phyloP scores from a whole-genome alignment of 2,329 filamentous ascomycete genomes.

The Bipolaris oryzae region DNA sequence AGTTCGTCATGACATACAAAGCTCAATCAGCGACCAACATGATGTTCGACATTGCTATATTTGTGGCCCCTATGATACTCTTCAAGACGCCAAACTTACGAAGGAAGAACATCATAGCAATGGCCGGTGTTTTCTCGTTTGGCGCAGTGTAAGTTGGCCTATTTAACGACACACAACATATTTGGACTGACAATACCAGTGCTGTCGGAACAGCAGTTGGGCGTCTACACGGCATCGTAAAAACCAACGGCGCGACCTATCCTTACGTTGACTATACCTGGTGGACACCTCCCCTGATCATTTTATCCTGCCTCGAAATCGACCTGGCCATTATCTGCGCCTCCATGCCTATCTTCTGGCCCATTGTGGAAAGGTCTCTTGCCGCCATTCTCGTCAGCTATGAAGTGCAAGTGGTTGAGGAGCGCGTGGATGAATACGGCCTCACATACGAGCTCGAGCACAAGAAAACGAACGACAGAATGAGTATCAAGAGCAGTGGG shows the following conservation, averaged over 20 bases:
- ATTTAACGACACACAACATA: too few relatives aligned
- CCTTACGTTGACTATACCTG: conserved; percentile 45
- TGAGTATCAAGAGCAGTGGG: conserved; percentile 34
- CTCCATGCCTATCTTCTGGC: conserved; percentile 47
- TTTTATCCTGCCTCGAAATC: conserved; percentile 43
- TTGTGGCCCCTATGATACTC: conserved; percentile 39
- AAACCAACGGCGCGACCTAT: conserved; percentile 33
- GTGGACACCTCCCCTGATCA: conserved; percentile 33
- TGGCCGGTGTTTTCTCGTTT: conserved; percentile 40
- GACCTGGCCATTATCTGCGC: conserved; percentile 44
- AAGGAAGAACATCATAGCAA: conserved; percentile 35
- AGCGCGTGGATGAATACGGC: conserved; percentile 30
- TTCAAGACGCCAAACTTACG: conserved; percentile 36
- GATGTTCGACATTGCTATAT: conserved; percentile 44
- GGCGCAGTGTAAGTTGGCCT: conserved; percentile 39
- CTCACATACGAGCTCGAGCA: conserved; percentile 39
- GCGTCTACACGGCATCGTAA: conserved; percentile 39
- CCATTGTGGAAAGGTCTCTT: conserved; percentile 35
- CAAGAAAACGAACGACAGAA: conserved; percentile 14
- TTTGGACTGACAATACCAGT: conserved; percentile 26
- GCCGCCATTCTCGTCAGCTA: conserved; percentile 42
- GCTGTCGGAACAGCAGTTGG: conserved; percentile 40
- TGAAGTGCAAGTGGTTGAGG: conserved; percentile 43
- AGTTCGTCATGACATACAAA: conserved; percentile 35
- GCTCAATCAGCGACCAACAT: conserved; percentile 43